These are phyloP conservation scores for Lactarius sanguifluus DNA, from an alignment of 768 basidiomycete species.

Conservation along the genomic window DNA sequence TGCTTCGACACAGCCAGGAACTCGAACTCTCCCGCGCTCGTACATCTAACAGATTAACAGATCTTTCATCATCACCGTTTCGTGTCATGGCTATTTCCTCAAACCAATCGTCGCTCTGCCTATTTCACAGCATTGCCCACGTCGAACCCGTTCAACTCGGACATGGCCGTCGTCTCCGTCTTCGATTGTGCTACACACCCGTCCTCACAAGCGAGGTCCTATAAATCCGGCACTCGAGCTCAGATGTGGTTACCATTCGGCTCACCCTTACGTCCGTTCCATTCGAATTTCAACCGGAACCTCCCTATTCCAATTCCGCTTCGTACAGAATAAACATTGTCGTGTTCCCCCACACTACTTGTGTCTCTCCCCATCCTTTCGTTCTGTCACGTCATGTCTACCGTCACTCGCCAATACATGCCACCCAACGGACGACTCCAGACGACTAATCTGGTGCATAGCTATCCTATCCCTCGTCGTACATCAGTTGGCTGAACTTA, in stretches of 20 bases:
- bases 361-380: neutral
- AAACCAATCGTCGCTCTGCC: conserved; percentile 1
- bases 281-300: conserved; percentile 14
- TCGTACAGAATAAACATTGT: conserved; percentile 11
- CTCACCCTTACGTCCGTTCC: conserved; percentile 17
- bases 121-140: conserved; percentile 9
- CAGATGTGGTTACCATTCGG: conserved; percentile 8
- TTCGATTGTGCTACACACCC: conserved; percentile 9
- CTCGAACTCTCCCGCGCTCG: neutral
- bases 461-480: neutral
- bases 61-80: conserved; percentile 20
- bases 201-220: conserved; percentile 22
- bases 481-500: neutral
- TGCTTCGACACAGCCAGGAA: conserved; percentile 12
- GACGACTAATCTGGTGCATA: conserved; percentile 23
- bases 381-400: conserved; percentile 19
- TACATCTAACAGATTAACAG: conserved; percentile 9
- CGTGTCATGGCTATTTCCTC: conserved; percentile 4
- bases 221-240: conserved; percentile 16
- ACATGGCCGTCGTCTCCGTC: conserved; percentile 20
- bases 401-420: conserved; percentile 23
- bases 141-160: conserved; percentile 14
- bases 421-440: conserved; percentile 28
- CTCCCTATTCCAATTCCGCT: conserved; percentile 12
- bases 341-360: neutral